phyloP scores from a whole-genome alignment of 768 basidiomycete genomes.

The Tephrocybe rancida region DNA sequence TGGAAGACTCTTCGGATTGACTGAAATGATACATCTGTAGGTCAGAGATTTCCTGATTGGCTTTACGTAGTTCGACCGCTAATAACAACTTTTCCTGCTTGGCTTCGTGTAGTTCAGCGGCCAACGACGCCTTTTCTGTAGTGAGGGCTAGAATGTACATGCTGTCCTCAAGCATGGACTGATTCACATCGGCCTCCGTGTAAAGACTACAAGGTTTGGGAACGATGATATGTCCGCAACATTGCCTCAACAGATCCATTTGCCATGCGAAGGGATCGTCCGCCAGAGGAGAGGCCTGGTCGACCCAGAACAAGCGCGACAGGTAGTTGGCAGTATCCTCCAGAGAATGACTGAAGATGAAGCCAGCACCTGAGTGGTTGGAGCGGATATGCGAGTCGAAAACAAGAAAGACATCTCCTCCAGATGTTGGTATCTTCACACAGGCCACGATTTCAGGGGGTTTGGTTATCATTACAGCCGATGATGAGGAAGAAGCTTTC shows the following conservation, averaged over 20 bases:
- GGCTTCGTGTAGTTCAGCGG: conserved; percentile 1
- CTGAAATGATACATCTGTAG: background rate
- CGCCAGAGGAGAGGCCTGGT: conserved; percentile 36
- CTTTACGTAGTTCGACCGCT: conserved; percentile 2
- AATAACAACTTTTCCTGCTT: conserved; percentile 25
- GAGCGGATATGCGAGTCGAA: conserved; percentile 73
- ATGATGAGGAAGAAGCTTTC: conserved; percentile 21
- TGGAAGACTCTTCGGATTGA: background rate
- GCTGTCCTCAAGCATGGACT: conserved; percentile 50
- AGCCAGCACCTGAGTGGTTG: conserved; percentile 63
- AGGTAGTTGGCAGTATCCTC: conserved; percentile 46
- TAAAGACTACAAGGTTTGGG: conserved; percentile 27
- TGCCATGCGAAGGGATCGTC: conserved; percentile 51
- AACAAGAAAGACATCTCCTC: conserved; percentile 49
- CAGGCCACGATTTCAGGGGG: conserved; percentile 71
- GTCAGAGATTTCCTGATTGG: background rate
- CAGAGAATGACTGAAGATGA: conserved; percentile 52
- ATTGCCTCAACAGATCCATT: conserved; percentile 61
- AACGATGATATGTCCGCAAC: conserved; percentile 58
- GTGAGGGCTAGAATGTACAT: conserved; percentile 43
- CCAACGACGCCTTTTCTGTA: conserved; percentile 29
- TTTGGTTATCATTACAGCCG: conserved; percentile 61
- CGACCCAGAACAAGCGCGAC: conserved; percentile 49
- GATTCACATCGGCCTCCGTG: conserved; percentile 20
- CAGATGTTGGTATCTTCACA: conserved; percentile 35